phyloP scores from a whole-genome alignment of 2,329 filamentous ascomycete genomes.

The Huntiella moniliformis region DNA sequence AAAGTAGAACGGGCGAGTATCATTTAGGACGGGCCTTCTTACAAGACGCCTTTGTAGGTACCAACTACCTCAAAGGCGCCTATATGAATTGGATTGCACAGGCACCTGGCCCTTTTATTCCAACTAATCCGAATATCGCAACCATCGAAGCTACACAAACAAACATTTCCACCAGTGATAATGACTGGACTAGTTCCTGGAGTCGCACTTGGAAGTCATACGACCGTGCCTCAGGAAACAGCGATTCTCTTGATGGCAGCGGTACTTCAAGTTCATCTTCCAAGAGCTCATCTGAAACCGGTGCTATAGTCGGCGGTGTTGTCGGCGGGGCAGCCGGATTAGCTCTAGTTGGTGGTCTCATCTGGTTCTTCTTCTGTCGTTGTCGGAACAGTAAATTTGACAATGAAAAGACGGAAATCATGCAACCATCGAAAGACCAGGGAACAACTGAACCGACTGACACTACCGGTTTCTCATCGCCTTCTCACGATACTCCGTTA shows the following conservation, averaged over 20 bases:
- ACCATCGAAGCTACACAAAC: not conserved
- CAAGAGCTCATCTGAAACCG: not conserved
- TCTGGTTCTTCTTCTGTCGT: not conserved
- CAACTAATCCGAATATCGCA: not conserved
- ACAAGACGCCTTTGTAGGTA: not conserved
- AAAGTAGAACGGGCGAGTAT: not conserved
- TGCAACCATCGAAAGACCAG: too few species aligned
- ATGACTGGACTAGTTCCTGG: not conserved
- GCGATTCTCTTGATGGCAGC: not conserved
- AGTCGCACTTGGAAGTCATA: not conserved
- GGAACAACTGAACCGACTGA: too few species aligned
- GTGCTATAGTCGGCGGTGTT: not conserved
- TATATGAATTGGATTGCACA: not conserved
- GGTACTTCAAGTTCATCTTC: not conserved
- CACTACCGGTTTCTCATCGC: too few species aligned
- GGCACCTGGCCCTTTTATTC: not conserved
- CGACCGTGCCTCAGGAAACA: not conserved
- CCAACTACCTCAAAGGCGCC: not conserved
- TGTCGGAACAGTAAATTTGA: not conserved
- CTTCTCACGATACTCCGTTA: too few species aligned
- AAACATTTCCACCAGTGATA: not conserved
- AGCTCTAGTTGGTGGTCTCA: not conserved
- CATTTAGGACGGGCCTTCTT: not conserved
- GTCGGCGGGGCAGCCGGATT: not conserved
- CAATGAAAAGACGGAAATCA: too few species aligned